Evolutionary conservation across 75 land plant genomes (phyloP).

Genomic region (Cunninghamia lanceolata): DNA sequence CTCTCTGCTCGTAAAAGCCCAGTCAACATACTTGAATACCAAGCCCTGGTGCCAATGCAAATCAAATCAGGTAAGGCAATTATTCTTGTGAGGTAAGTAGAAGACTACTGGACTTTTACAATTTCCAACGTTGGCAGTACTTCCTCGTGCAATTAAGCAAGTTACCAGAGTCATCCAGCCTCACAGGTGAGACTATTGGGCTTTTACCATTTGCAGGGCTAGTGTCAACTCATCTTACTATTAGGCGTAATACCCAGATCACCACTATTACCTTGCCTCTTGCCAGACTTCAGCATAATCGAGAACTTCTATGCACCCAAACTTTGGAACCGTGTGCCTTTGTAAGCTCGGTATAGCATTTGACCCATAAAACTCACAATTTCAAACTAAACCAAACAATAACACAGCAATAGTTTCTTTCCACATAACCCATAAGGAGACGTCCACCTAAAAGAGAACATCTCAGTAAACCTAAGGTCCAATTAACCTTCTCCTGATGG

Average conservation of each 20-base stretch:
- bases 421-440: neutral
- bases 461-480: neutral
- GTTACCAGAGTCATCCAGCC: neutral
- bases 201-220: neutral
- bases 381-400: neutral
- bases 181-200: neutral
- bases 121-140: neutral
- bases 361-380: neutral
- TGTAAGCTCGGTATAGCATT: neutral
- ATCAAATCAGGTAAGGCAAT: neutral
- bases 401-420: neutral
- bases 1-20: neutral
- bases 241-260: too few species aligned
- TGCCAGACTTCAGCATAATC: neutral
- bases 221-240: too few species aligned
- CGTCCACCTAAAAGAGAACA: neutral
- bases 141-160: neutral
- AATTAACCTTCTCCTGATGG: neutral
- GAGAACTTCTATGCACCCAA: neutral
- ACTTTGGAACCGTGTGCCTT: neutral
- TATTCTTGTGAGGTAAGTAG: neutral
- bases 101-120: neutral
- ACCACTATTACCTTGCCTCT: too few species aligned
- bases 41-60: neutral
- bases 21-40: neutral